Evolutionary conservation across 2,329 filamentous ascomycete genomes (phyloP), one percentile per base, ranked within the genome.

Genomic region (Tetracladium maxilliforme): DNA sequence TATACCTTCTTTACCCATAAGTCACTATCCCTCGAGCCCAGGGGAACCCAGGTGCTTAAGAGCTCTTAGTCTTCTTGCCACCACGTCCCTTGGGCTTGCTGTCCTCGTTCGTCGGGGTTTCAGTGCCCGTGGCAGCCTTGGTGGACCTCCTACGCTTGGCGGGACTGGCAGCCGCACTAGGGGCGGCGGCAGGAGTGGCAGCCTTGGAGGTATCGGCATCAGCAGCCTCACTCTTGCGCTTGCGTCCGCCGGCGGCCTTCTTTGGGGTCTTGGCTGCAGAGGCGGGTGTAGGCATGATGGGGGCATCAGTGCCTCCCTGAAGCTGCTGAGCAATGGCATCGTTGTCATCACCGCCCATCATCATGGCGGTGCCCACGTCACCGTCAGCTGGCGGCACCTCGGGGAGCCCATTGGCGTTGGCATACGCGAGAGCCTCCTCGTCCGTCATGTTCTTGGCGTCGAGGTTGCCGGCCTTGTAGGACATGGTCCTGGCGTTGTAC

Each of bases 401-500:
- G n/a, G n/a, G n/a, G n/a, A n/a, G n/a, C n/a, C n/a, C n/a, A n/a
- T n/a, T n/a, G n/a, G n/a, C 54, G 24, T 74, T 65, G n/a, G 68
- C 68, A 33, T 74, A 75, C 39, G 54, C 50, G 14, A 64, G 53
- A 3, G 70, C 70, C 33, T 72, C 66, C 19, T 68, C 58, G 29
- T 74, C 70, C 3, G 47, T 51, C 70, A 75, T 74, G 35, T 61
- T 54, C 43, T 70, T 68, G 35, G 70, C 70, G 6, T 55, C 43
- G 5, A 47, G 42, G 51, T 73, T 74, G 35, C 65, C 66, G 17
- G 49, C 45, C 57, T 72, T 72, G 54, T 74, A 75, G 3, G 68
- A 70, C 47, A 71, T 65, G 15, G 73, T 66, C 29, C 68, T 63
- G 8, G 69, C 70, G 33, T 74, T 70, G 54, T 75, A 75, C 24